A percentile compares a stretch with the other conserved stretches of the same genome.
phyloP scores from a whole-genome alignment of 2,329 filamentous ascomycete genomes.

The Cytospora chrysosperma region DNA sequence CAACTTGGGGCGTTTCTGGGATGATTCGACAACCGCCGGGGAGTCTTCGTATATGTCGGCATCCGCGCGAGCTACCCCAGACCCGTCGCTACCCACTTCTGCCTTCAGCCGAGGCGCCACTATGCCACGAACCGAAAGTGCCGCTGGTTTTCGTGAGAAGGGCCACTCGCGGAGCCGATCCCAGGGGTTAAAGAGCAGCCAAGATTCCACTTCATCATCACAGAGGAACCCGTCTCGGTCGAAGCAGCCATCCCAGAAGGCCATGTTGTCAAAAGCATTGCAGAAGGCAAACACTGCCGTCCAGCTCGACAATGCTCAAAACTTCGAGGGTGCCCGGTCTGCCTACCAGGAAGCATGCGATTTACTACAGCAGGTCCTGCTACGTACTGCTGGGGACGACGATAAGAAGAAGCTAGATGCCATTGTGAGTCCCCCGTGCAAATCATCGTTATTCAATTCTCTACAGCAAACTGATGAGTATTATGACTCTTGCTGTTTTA shows the following conservation, averaged over 20 bases:
- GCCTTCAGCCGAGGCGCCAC: conserved; percentile 22
- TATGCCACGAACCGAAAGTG: conserved; percentile 38
- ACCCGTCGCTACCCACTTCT: conserved; percentile 19
- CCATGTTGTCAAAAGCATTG: conserved; percentile 92
- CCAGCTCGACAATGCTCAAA: conserved; percentile 91
- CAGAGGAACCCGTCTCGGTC: conserved; percentile 30
- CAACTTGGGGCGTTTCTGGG: conserved; percentile 27
- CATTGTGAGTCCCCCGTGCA: conserved; percentile 66
- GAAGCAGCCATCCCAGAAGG: conserved; percentile 75
- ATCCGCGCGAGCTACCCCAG: conserved; percentile 18
- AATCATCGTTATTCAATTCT: too few relatives aligned
- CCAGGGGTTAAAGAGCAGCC: conserved; percentile 44
- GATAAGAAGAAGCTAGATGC: conserved; percentile 89
- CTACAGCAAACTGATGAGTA: neutral
- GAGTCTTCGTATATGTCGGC: conserved; percentile 27
- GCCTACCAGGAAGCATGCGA: conserved; percentile 91
- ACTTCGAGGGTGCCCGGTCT: conserved; percentile 86
- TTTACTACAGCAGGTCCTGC: conserved; percentile 82
- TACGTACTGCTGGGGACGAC: conserved; percentile 78
- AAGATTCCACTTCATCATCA: conserved; percentile 41
- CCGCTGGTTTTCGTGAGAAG: conserved; percentile 29
- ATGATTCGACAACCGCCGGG: conserved; percentile 27
- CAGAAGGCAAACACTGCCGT: conserved; percentile 96
- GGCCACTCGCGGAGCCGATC: conserved; percentile 49
- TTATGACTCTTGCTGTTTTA: conserved; percentile 37